These are phyloP conservation scores for Pseudogymnoascus sp. DNA, from an alignment of 2,329 filamentous ascomycete species.

Conservation along the genomic window DNA sequence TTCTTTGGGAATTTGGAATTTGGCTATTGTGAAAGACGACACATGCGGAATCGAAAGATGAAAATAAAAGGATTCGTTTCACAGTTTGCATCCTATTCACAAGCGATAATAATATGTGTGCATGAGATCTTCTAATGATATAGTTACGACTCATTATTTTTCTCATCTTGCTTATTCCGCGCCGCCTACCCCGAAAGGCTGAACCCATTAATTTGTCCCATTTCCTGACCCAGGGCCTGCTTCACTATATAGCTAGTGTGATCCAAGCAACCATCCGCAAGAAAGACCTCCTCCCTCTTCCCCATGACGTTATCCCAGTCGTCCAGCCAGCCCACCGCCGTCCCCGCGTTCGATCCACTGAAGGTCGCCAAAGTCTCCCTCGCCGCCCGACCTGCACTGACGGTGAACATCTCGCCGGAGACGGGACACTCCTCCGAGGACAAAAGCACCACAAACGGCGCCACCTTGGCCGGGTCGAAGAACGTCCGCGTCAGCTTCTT, in stretches of 20 bases:
- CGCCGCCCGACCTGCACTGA: slow-evolving; percentile 15
- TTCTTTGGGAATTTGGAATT: too few relatives aligned
- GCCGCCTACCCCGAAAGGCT: too few relatives aligned
- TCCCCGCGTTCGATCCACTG: slow-evolving; percentile 14
- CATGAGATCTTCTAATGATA: too few relatives aligned
- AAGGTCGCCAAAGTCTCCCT: slow-evolving; percentile 17
- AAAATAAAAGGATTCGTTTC: too few relatives aligned
- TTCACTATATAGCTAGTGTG: slow-evolving; percentile 15
- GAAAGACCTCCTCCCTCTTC: slow-evolving; percentile 13
- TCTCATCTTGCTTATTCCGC: too few relatives aligned
- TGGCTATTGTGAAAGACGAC: too few relatives aligned
- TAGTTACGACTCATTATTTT: too few relatives aligned
- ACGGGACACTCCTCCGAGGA: slow-evolving; percentile 16
- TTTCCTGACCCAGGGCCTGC: background rate
- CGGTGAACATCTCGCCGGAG: slow-evolving; percentile 16
- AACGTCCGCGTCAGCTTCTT: slow-evolving; percentile 17
- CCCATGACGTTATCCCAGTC: slow-evolving; percentile 17
- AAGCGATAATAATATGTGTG: too few relatives aligned
- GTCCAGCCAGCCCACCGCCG: slow-evolving; percentile 14
- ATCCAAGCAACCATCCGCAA: slow-evolving; percentile 17
- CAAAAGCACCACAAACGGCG: slow-evolving; percentile 15
- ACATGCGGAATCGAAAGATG: too few relatives aligned
- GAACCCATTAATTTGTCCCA: background rate
- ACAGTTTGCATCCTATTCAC: too few relatives aligned
- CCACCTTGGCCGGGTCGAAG: slow-evolving; percentile 13